A percentile compares a stretch with the other conserved stretches of the same genome.
Evolutionary conservation across 345 rosid genomes (phyloP).

Genomic region (Hypericum perforatum): DNA sequence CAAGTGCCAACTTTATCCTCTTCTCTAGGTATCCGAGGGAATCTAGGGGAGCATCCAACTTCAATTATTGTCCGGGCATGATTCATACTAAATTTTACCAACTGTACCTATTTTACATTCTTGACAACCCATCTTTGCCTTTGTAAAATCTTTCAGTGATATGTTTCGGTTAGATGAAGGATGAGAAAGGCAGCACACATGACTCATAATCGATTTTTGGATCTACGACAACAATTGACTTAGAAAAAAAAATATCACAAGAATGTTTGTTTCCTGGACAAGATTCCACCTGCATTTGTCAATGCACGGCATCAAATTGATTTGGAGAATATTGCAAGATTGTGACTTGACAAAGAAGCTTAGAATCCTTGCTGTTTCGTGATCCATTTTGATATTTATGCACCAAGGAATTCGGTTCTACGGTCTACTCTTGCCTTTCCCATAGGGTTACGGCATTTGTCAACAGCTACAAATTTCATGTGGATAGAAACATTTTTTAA

Average conservation of each 20-base stretch:
- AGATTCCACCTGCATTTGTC: conserved; percentile 13
- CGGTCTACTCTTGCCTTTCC: neutral
- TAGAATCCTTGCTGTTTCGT: conserved; percentile 16
- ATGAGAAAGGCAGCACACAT: too few species aligned
- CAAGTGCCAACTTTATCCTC: too few species aligned
- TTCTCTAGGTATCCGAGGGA: too few species aligned
- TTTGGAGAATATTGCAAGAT: conserved; percentile 22
- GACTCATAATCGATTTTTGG: too few species aligned
- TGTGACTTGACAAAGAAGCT: conserved; percentile 8
- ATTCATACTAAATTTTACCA: too few species aligned
- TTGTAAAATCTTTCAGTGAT: too few species aligned
- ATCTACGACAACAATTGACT: conserved; percentile 12
- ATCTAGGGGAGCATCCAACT: too few species aligned
- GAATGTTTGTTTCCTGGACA: conserved; percentile 25
- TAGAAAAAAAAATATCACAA: conserved; percentile 10
- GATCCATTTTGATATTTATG: conserved; percentile 13
- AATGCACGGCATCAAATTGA: neutral
- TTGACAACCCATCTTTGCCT: too few species aligned
- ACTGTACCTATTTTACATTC: too few species aligned
- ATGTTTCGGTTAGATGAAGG: neutral
- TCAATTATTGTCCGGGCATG: too few species aligned
- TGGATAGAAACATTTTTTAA: too few species aligned
- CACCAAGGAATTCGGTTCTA: conserved; percentile 36
- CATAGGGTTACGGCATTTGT: conserved; percentile 6
- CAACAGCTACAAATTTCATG: neutral